Base-by-base conservation (phyloP, 306 rosid species). In the Biancaea sappan region DNA sequence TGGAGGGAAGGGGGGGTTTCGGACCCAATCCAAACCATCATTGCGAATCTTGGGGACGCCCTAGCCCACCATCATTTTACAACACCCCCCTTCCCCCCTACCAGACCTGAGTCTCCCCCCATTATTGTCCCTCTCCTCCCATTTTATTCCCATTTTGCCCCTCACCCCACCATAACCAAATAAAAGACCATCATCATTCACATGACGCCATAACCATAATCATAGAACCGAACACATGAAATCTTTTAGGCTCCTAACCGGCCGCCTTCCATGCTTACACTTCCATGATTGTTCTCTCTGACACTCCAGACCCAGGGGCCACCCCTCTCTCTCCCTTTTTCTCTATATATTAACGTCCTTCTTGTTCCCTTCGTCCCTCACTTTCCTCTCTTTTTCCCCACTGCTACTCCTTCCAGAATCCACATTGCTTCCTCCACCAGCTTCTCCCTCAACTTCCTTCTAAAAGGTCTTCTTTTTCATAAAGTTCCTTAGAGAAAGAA, bases 201-300 rank as follows among this genome's bases (percentile, higher is more conserved):
- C 93, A 88, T 90, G 89, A 90, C 89, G 95, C 95, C 89, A 87
- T 79, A 69, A 57, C 37, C 88, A 85, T 82, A 86, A 82, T 82
- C 84, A 79, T 81, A 77, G 76, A 82, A 66, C 77, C 74, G 28
- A 73, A 83, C 37, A 84, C 84, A 79, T 54, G 73, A 81, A 80
- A 82, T 84, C 88, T 86, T 86, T 82, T 77, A 75, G 88, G 81
- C 81, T 86, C 87, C 77, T 87, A 90, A 85, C 93, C 95, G 92
- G 99, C 99, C 99, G 99, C 92, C 99, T 92, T 95, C 96, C 96
- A 86, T 92, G 99, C 97, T 95, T 95, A 87, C 98, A 84, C 83
- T 75, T 87, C 88, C 92, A 95, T 92, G 99, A 95, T 95, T 95
- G 98, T 80, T 85, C 75, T 87, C 97, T 95, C 99, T 92, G 96